A percentile compares a stretch with the other conserved stretches of the same genome.
phyloP scores from a whole-genome alignment of 179 eudicot genomes.

The Spinacia oleracea region DNA sequence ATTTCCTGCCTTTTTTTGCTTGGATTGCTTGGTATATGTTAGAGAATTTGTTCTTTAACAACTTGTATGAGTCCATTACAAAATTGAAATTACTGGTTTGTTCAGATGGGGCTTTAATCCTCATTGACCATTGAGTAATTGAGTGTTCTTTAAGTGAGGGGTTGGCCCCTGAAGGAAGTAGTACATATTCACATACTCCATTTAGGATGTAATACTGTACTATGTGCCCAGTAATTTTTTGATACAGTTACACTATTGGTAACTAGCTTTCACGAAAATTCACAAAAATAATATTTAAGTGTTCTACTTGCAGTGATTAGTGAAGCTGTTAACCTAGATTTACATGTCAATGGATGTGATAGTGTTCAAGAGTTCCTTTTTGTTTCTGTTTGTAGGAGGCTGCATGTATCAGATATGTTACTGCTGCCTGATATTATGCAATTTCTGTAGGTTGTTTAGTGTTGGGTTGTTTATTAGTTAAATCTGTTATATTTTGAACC shows the following conservation, averaged over 20 bases:
- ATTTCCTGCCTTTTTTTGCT: neutral
- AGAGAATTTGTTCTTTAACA: neutral
- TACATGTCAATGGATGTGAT: neutral
- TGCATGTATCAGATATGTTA: neutral
- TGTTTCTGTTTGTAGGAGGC: neutral
- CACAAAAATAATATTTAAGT: neutral
- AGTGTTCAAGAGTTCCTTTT: neutral
- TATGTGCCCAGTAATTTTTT: neutral
- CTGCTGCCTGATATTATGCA: neutral
- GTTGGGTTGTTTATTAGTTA: neutral
- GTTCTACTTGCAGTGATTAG: neutral
- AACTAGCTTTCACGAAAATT: neutral
- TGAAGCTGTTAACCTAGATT: neutral
- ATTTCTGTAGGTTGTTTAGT: neutral
- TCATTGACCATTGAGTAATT: too few species aligned
- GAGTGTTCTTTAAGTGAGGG: too few species aligned
- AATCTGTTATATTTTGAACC: neutral
- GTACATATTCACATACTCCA: too few species aligned
- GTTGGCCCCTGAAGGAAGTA: too few species aligned
- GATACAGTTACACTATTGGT: neutral
- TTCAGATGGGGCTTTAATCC: too few species aligned
- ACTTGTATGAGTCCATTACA: neutral
- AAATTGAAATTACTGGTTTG: neutral
- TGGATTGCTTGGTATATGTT: neutral
- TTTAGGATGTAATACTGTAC: neutral